Conservation (phyloP, 2,329 filamentous ascomycete species). For the Xylariaceae sp. region DNA sequence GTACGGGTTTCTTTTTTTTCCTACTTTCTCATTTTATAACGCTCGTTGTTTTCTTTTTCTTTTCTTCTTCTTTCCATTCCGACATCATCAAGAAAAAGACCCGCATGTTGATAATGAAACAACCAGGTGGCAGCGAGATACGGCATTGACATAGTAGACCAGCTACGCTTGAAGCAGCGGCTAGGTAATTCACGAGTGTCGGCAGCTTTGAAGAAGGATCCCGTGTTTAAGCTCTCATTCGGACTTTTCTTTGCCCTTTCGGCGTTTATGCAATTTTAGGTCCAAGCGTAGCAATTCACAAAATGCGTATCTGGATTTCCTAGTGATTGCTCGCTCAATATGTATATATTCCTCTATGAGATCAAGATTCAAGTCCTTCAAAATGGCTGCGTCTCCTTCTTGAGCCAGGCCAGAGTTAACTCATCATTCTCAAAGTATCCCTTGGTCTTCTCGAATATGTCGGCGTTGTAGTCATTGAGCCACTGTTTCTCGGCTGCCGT, state of each 20-base stretch:
- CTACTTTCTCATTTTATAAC: too few relatives aligned
- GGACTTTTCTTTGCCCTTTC: constrained; percentile 76
- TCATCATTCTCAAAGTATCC: constrained; percentile 76
- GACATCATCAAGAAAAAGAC: neutral
- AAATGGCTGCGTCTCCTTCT: constrained; percentile 80
- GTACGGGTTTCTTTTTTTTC: constrained; percentile 46
- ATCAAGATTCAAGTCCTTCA: constrained; percentile 33
- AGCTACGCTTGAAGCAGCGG: constrained; percentile 42
- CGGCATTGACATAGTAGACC: constrained; percentile 43
- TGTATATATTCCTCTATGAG: constrained; percentile 9
- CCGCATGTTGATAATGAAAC: too few relatives aligned
- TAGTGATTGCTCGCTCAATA: neutral
- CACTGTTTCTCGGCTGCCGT: constrained; percentile 79
- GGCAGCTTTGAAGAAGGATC: constrained; percentile 61
- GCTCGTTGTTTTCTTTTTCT: neutral
- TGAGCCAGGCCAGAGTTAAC: constrained; percentile 78
- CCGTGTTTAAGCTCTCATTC: constrained; percentile 73
- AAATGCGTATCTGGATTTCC: neutral
- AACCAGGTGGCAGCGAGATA: constrained; percentile 45
- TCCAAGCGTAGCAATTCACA: neutral
- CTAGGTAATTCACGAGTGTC: constrained; percentile 50
- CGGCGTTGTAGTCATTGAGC: constrained; percentile 84
- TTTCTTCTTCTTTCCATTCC: neutral
- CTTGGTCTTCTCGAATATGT: constrained; percentile 83
- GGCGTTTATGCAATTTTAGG: constrained; percentile 61